Conservation (phyloP, 1,284 basidiomycete genomes). For the Heterobasidion irregulare region DNA sequence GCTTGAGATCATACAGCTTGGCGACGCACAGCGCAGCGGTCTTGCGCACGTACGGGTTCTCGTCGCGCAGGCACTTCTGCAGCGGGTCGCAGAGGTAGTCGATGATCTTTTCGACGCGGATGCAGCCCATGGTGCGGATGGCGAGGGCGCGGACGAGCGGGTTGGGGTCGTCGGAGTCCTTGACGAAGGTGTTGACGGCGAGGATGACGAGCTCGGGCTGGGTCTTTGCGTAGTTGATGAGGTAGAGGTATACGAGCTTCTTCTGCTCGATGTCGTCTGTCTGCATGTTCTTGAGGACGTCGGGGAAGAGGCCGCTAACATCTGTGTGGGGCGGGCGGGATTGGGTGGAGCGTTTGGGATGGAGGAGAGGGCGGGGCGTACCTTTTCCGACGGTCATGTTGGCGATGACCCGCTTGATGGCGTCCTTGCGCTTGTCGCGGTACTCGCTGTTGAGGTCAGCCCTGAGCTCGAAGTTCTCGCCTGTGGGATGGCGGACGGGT, state of each 20-base stretch:
- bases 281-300: conserved; percentile 99
- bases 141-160: conserved; percentile 94
- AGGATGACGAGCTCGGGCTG: conserved; percentile 97
- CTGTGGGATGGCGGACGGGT: conserved; percentile 16
- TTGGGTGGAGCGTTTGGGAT: not conserved
- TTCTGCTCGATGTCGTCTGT: conserved; percentile 93
- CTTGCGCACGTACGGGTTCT: conserved; percentile 97
- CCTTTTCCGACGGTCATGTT: conserved; percentile 96
- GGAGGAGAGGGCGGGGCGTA: conserved; percentile 20
- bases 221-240: conserved; percentile 98
- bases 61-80: conserved; percentile 85
- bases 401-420: conserved; percentile 94
- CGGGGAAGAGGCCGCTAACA: conserved; percentile 93
- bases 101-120: conserved; percentile 98
- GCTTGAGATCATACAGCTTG: conserved; percentile 95
- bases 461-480: conserved; percentile 93
- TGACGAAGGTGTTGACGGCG: conserved; percentile 97
- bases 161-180: conserved; percentile 94
- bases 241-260: conserved; percentile 96
- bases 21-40: conserved; percentile 95
- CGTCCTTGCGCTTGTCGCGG: conserved; percentile 93
- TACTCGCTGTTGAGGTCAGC: conserved; percentile 96
- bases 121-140: conserved; percentile 95
- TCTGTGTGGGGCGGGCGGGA: conserved; percentile 42
- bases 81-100: conserved; percentile 95